Evolutionary conservation across 768 basidiomycete genomes (phyloP), one percentile per base, ranked within the genome.

Genomic region (Mycena albidolilacea): DNA sequence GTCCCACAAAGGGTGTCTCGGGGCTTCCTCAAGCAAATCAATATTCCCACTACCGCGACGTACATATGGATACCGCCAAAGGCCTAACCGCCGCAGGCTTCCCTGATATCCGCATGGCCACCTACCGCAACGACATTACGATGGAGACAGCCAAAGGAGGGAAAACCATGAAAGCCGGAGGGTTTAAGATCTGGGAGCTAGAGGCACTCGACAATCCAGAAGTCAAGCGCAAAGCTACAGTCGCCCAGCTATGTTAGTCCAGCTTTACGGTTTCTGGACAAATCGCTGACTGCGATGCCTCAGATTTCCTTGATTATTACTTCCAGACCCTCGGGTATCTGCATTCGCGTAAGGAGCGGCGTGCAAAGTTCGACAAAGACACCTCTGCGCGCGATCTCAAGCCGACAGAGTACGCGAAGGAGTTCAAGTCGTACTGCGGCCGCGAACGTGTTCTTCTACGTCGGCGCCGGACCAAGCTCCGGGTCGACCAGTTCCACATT

Each of bases 241-340:
- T 99, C 11, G 97, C 97, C 21, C 98, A 99, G 80, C 90, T 99
- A 58, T 99, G 97, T 97, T 80, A 78, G 92, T 87, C 41, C 43
- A 52, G 7, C 50, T n/a, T 48, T 69, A 63, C 72, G 63, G 10
- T 9, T 64, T 75, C 74, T 41, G 41, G 52, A 4, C 43, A 21
- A 39, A 19, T 55, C 52, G 35, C 52, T 72, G 69, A 69, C 43
- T 21, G 15, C 71, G 69, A 72, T 78, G 50, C 48, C 57, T 67
- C 75, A 97, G 96, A 95, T 85, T 98, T 98, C 84, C 90, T 98
- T 63, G 97, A 99, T 82, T 99, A 99, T 81, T 99, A 99, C 85
- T 99, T 99, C 81, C 96, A 98, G 80, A 89, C 91, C 0, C 88
- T 99, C 46, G 96, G 95, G 19, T 98, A 98, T 82, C 88, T 98